A percentile compares a stretch with the other conserved stretches of the same genome.
Conservation (phyloP, 139 green algal genomes). For the Tetraselmis striata region DNA sequence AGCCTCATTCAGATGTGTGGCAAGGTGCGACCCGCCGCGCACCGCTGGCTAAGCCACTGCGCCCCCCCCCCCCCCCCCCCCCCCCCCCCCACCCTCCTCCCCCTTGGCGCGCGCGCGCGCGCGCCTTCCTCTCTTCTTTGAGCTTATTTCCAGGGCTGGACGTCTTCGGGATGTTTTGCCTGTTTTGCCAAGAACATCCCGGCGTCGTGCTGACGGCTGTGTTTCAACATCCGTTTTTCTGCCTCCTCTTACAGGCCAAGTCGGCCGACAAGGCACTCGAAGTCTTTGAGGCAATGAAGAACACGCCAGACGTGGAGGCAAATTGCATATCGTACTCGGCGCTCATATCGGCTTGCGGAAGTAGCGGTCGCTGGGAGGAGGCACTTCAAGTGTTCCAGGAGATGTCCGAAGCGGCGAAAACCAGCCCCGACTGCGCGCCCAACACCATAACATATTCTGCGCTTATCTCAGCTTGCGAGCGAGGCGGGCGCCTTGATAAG, state of each 20-base stretch:
- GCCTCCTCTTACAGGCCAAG: too few species aligned
- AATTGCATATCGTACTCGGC: conserved; percentile 33
- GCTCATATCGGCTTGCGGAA: conserved; percentile 24
- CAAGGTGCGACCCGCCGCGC: too few species aligned
- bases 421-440: not conserved
- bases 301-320: conserved; percentile 6
- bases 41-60: too few species aligned
- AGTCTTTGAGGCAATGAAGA: conserved; percentile 17
- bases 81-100: not conserved
- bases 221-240: too few species aligned
- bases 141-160: too few species aligned
- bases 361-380: conserved; percentile 9
- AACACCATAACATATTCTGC: conserved; percentile 30
- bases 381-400: conserved; percentile 24
- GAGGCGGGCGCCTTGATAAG: conserved; percentile 12
- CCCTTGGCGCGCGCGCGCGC: too few species aligned
- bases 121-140: too few species aligned
- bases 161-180: too few species aligned
- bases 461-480: conserved; percentile 23
- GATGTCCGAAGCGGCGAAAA: not conserved
- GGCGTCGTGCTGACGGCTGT: too few species aligned
- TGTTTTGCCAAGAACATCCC: too few species aligned
- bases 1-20: conserved; percentile 27
- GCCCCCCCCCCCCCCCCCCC: too few species aligned
- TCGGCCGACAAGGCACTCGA: conserved; percentile 23